phyloP scores from a whole-genome alignment of 148 eudicot species.

The Agrostemma githago region DNA sequence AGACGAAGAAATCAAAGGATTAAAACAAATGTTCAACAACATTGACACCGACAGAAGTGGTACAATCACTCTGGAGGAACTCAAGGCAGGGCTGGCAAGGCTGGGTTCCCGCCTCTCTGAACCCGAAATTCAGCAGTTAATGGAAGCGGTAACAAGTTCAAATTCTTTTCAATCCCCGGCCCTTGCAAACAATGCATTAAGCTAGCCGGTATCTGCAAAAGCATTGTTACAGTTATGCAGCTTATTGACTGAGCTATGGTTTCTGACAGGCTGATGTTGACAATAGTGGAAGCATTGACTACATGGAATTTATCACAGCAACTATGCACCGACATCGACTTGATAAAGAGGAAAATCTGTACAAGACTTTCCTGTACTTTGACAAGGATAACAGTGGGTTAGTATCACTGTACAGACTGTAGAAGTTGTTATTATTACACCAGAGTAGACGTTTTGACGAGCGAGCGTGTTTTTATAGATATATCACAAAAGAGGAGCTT shows the following conservation, averaged over 20 bases:
- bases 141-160: conserved; percentile 72
- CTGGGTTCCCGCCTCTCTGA: conserved; percentile 68
- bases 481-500: conserved; percentile 84
- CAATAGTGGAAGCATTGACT: conserved; percentile 76
- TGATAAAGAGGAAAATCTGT: conserved; percentile 68
- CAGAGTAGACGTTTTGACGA: not conserved
- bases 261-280: conserved; percentile 81
- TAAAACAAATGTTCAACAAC: conserved; percentile 75
- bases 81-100: conserved; percentile 58
- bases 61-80: conserved; percentile 76
- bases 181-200: not conserved
- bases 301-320: conserved; percentile 75
- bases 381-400: conserved; percentile 82
- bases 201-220: not conserved
- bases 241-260: not conserved
- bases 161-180: not conserved
- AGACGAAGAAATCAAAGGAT: conserved; percentile 75
- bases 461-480: conserved; percentile 29
- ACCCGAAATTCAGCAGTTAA: conserved; percentile 61
- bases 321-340: conserved; percentile 91
- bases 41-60: conserved; percentile 89
- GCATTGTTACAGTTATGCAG: not conserved
- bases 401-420: conserved; percentile 5
- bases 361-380: conserved; percentile 62
- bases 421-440: not conserved